Evolutionary conservation across 78 protist species (phyloP).

Genomic region (Dictyostelium capitatum): DNA sequence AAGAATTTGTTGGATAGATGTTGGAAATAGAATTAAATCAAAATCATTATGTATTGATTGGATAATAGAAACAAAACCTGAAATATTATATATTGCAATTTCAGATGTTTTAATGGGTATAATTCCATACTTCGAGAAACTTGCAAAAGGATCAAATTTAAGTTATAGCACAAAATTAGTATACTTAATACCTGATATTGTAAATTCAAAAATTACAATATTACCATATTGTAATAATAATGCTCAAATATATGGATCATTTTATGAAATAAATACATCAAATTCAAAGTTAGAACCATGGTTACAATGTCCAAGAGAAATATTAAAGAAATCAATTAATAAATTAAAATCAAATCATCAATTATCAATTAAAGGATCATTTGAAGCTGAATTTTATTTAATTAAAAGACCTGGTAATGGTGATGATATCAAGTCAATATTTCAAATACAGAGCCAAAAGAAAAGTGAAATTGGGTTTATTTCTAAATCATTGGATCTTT

Average conservation of each 20-base stretch:
- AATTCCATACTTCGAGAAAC: neutral
- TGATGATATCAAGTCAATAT: neutral
- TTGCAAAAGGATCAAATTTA: neutral
- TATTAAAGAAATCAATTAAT: slow-evolving; percentile 11
- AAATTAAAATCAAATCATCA: neutral
- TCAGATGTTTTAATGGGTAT: slow-evolving; percentile 40
- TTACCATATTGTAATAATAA: neutral
- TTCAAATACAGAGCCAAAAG: neutral
- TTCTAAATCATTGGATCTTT: slow-evolving; percentile 1
- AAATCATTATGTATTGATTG: slow-evolving; percentile 12
- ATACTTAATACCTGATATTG: slow-evolving; percentile 23
- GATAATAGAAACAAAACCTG: neutral
- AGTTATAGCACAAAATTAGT: neutral
- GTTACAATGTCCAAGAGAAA: slow-evolving; percentile 11
- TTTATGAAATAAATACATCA: neutral
- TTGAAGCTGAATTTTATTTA: slow-evolving; percentile 68
- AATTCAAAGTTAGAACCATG: neutral
- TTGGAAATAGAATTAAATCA: slow-evolving; percentile 18
- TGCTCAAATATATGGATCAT: slow-evolving; percentile 38
- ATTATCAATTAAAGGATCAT: slow-evolving; percentile 22
- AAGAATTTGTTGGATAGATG: slow-evolving; percentile 44
- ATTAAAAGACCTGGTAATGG: neutral
- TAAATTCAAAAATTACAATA: neutral
- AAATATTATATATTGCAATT: neutral
- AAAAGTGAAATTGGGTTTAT: neutral